phyloP scores from a whole-genome alignment of 2,329 filamentous ascomycete genomes.

The Monosporascus ibericus region DNA sequence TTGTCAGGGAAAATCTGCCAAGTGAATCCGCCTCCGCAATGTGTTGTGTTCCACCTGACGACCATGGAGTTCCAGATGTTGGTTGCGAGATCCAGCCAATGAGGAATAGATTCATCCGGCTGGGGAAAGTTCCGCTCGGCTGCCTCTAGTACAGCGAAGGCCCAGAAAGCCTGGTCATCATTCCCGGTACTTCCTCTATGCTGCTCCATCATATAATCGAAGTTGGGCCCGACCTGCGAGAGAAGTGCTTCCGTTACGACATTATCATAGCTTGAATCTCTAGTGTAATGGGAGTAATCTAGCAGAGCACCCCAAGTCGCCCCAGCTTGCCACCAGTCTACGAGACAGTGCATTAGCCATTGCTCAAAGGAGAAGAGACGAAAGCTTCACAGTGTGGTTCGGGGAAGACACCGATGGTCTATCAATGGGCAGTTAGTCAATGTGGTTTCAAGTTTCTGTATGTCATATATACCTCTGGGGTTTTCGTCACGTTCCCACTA shows the following conservation, averaged over 20 bases:
- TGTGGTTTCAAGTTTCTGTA: not conserved
- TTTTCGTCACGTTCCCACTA: constrained; percentile 52
- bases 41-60: constrained; percentile 60
- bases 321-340: constrained; percentile 59
- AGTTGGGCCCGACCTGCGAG: constrained; percentile 49
- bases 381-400: constrained; percentile 48
- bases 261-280: constrained; percentile 56
- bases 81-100: constrained; percentile 60
- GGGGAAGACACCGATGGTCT: constrained; percentile 57
- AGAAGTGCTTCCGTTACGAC: constrained; percentile 53
- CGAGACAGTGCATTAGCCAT: constrained; percentile 7
- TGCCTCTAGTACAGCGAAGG: constrained; percentile 59
- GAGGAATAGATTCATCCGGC: constrained; percentile 47
- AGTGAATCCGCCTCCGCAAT: constrained; percentile 65
- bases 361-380: constrained; percentile 33
- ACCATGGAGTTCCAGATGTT: constrained; percentile 70
- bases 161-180: constrained; percentile 73
- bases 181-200: constrained; percentile 61
- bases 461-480: constrained; percentile 31
- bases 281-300: constrained; percentile 63
- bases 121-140: constrained; percentile 64
- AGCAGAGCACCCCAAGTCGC: constrained; percentile 62
- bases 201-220: constrained; percentile 53
- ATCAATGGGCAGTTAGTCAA: not conserved
- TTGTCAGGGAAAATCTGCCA: constrained; percentile 77